Evolutionary conservation across 495 filamentous ascomycete species (phyloP).

Genomic region (Massariosphaeria phaeospora): DNA sequence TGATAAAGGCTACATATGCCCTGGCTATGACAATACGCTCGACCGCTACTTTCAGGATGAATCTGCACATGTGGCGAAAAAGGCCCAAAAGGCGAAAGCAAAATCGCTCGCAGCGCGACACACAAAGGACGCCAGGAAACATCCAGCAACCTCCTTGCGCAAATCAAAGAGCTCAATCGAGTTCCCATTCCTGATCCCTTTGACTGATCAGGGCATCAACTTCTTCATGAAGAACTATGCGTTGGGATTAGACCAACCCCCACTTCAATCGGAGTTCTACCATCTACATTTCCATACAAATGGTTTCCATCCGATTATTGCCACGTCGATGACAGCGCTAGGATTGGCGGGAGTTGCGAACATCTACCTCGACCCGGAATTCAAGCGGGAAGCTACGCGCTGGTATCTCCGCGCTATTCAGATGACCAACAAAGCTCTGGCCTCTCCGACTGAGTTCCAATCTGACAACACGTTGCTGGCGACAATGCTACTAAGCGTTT

Average conservation of each 20-base stretch:
- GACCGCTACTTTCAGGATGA: conserved; percentile 28
- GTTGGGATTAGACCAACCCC: conserved; percentile 17
- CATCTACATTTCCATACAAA: conserved; percentile 9
- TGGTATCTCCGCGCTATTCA: conserved; percentile 49
- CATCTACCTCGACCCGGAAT: conserved; percentile 36
- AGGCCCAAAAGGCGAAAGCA: conserved; percentile 15
- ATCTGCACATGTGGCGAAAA: conserved; percentile 9
- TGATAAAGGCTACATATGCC: conserved; percentile 14
- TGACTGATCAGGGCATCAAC: conserved; percentile 15
- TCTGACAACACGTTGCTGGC: conserved; percentile 59
- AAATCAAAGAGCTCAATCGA: background rate
- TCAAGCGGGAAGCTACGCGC: conserved; percentile 43
- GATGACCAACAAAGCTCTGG: conserved; percentile 51
- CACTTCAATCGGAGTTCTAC: background rate
- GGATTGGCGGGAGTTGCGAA: conserved; percentile 50
- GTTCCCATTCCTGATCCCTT: conserved; percentile 2
- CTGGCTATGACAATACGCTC: conserved; percentile 18
- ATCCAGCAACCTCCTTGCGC: background rate
- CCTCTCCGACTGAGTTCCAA: conserved; percentile 50
- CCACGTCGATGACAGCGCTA: conserved; percentile 42
- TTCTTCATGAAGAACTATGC: conserved; percentile 26
- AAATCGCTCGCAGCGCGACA: conserved; percentile 20
- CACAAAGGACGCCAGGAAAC: background rate
- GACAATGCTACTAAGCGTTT: conserved; percentile 57
- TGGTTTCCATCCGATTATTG: conserved; percentile 27